phyloP scores from a whole-genome alignment of 139 green algal genomes.

The Chlamydomonas asymmetrica region DNA sequence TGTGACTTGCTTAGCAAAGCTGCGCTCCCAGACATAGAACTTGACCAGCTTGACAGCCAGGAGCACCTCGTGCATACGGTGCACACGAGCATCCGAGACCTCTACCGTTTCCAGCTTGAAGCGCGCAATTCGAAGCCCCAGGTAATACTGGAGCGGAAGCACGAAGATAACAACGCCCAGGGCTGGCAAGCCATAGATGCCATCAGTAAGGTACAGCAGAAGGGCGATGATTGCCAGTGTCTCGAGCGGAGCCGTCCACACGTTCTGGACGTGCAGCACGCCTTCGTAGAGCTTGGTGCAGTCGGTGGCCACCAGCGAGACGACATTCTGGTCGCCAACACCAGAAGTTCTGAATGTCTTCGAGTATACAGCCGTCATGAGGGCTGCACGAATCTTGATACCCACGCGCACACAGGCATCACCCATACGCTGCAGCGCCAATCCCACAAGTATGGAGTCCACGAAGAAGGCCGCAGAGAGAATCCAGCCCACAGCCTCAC shows the following conservation, averaged over 20 bases:
- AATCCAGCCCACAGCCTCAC: conserved; percentile 57
- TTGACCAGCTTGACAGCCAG: conserved; percentile 75
- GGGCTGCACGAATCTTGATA: conserved; percentile 45
- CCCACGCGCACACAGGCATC: conserved; percentile 54
- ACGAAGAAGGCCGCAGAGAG: conserved; percentile 62
- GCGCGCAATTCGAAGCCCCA: conserved; percentile 58
- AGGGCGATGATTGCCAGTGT: conserved; percentile 62
- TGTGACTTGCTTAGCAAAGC: conserved; percentile 55
- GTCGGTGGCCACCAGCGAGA: conserved; percentile 66
- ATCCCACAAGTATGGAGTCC: conserved; percentile 56
- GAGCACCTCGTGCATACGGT: conserved; percentile 60
- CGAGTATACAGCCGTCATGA: conserved; percentile 51
- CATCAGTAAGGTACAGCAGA: conserved; percentile 54
- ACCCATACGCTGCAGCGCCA: conserved; percentile 66
- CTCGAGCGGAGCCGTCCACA: conserved; percentile 69
- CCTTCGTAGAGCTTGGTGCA: conserved; percentile 68
- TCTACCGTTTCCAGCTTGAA: conserved; percentile 63
- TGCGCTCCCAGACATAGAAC: conserved; percentile 70
- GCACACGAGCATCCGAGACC: conserved; percentile 54
- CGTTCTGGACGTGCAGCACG: conserved; percentile 64
- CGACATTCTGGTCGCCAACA: conserved; percentile 44
- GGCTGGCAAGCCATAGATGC: conserved; percentile 57
- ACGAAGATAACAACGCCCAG: conserved; percentile 55
- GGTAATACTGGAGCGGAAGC: conserved; percentile 56
- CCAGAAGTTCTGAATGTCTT: conserved; percentile 52